A percentile compares a stretch with the other conserved stretches of the same genome.
phyloP scores from a whole-genome alignment of 2,329 filamentous ascomycete species.

The Thielaviopsis populi region DNA sequence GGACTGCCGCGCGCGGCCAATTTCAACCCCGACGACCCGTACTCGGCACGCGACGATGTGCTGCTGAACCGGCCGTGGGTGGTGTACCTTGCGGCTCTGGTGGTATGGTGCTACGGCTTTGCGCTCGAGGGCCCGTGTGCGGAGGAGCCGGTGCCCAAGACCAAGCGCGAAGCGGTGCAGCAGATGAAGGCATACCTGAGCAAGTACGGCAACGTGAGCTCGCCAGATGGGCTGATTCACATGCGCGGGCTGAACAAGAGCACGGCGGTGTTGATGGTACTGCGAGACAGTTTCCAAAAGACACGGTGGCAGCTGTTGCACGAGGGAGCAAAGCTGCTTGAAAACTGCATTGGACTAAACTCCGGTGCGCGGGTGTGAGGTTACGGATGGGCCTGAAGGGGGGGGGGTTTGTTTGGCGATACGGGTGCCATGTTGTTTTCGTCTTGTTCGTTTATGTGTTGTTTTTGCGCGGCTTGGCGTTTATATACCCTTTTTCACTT shows the following conservation, averaged over 20 bases:
- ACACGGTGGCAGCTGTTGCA: slow-evolving; percentile 85
- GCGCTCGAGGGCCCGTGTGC: slow-evolving; percentile 69
- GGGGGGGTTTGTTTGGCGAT: not conserved
- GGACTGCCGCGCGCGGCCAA: slow-evolving; percentile 22
- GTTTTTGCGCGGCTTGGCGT: not conserved
- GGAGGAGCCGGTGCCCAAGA: slow-evolving; percentile 36
- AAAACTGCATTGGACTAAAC: slow-evolving; percentile 58
- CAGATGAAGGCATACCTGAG: slow-evolving; percentile 71
- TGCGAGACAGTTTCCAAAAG: slow-evolving; percentile 66
- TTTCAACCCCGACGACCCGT: slow-evolving; percentile 31
- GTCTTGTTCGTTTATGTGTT: not conserved
- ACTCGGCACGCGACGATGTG: slow-evolving; percentile 75
- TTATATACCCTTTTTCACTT: slow-evolving; percentile 1
- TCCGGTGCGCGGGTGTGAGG: slow-evolving; percentile 19
- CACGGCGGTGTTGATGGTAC: slow-evolving; percentile 62
- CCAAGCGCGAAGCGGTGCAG: slow-evolving; percentile 48
- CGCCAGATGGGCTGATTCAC: slow-evolving; percentile 61
- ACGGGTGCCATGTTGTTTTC: not conserved
- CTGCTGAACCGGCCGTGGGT: slow-evolving; percentile 90
- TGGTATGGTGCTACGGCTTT: slow-evolving; percentile 91
- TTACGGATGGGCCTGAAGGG: not conserved
- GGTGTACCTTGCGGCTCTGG: slow-evolving; percentile 77
- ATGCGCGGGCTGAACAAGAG: slow-evolving; percentile 69
- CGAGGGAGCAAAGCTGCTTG: slow-evolving; percentile 67
- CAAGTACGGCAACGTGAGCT: slow-evolving; percentile 53